Base-by-base conservation (phyloP, 768 basidiomycete species). In the Kwoniella shandongensis region DNA sequence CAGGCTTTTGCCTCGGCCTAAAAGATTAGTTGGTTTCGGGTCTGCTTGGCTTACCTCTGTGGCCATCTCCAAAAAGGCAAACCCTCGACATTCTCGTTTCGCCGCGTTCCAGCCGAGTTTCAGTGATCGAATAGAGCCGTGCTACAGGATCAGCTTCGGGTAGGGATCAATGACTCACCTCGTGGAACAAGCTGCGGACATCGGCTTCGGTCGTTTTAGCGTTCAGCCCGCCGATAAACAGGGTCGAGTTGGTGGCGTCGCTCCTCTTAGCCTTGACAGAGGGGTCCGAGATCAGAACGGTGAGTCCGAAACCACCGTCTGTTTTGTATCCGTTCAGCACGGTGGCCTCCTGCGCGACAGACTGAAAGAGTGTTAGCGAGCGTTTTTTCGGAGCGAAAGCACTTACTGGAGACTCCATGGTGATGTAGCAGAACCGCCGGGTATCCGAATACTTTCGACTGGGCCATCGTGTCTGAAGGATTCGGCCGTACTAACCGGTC, bases 401-500 rank as follows among this genome's bases (percentile, higher is more conserved):
- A 79, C 87, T 49, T 54, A 91, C 93, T 0, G 90, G 89, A 18
- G 85, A 85, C 1, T 86, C 86, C 72, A 84, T 97, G 61, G 98
- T 96, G 1, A 99, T 81, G 74, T 98, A 99, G 69, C 90, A 92
- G 76, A 99, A 98, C 40, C 96, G 83, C 32, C 96, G 80, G 1
- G 88, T 87, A 54, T 79, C 85, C 77, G 92, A 94, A 81, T 91
- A 92, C 72, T 96, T 96, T 72, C 93, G 93, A 78, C 91, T 93
- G 4, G 96, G 96, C 94, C 94, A 98, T 29, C 96, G 88, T 17
- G 91, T 88, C 62, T 98, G 93, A 59, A 98, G 89, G 51, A 99
- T 83, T 4, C 81, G 83, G 10, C 96, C 96, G 76, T 88, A 92
- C 91, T 96, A 57, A 26, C 12, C 30, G 6, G 38, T 32, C 46